These are phyloP conservation scores for Cladophialophora exuberans DNA, from an alignment of 2,329 filamentous ascomycete genomes.

Conservation along the genomic window DNA sequence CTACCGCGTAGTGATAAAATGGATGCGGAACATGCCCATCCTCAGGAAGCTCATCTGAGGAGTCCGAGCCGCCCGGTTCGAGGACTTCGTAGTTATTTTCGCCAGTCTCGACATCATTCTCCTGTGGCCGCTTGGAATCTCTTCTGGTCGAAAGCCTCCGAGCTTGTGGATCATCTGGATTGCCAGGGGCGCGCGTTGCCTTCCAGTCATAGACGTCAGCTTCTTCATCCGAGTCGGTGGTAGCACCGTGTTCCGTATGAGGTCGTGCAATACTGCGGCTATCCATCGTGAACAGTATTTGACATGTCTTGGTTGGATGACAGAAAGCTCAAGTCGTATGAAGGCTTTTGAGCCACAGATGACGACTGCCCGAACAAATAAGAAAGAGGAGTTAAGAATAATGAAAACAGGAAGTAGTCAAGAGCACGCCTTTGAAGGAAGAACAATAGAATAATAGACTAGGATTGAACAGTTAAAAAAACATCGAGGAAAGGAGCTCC, in stretches of 20 bases:
- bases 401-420: too few species aligned
- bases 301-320: constrained; percentile 2
- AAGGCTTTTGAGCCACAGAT: too few species aligned
- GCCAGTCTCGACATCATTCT: constrained; percentile 13
- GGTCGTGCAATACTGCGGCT: constrained; percentile 28
- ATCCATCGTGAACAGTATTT: constrained; percentile 19
- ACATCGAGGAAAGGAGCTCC: too few species aligned
- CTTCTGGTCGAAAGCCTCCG: constrained; percentile 13
- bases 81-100: constrained; percentile 3
- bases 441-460: too few species aligned
- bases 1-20: constrained; percentile 89
- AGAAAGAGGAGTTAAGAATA: too few species aligned
- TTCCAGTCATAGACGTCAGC: constrained; percentile 31
- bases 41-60: constrained; percentile 28
- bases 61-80: constrained; percentile 20
- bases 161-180: constrained; percentile 20
- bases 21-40: constrained; percentile 48
- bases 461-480: too few species aligned
- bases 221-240: constrained; percentile 32
- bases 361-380: too few species aligned
- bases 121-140: constrained; percentile 10
- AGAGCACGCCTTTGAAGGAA: too few species aligned
- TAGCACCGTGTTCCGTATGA: constrained; percentile 13
- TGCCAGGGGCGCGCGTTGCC: constrained; percentile 21
- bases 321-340: too few species aligned